Conservation (phyloP, 805 yeast genomes). For the Yarrowia osloensis region DNA sequence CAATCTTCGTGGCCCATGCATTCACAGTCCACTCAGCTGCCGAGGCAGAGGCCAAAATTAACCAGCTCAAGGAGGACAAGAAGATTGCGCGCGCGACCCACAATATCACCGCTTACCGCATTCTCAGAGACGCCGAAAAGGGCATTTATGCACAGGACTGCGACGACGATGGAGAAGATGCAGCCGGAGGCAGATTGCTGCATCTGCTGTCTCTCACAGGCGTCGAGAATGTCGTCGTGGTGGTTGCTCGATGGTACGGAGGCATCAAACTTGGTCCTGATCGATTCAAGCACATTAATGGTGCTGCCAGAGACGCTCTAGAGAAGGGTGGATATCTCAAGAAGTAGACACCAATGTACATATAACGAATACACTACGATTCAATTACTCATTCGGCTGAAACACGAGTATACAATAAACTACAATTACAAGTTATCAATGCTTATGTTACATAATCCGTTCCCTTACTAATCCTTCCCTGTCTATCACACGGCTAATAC, state of each 20-base stretch:
- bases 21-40: constrained; percentile 61
- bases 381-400: too few relatives aligned
- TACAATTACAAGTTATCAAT: too few relatives aligned
- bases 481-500: not conserved
- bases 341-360: not conserved
- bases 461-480: too few relatives aligned
- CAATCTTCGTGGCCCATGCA: constrained; percentile 81
- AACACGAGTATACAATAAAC: too few relatives aligned
- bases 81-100: constrained; percentile 71
- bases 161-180: constrained; percentile 97
- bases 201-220: constrained; percentile 65
- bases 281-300: constrained; percentile 84
- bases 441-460: not conserved
- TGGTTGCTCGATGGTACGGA: constrained; percentile 90
- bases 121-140: constrained; percentile 47
- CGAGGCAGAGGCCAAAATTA: constrained; percentile 61
- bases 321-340: constrained; percentile 52
- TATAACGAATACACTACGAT: too few relatives aligned
- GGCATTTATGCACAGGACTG: constrained; percentile 75
- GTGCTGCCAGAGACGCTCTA: constrained; percentile 84
- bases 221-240: constrained; percentile 80
- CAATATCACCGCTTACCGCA: constrained; percentile 86
- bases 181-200: constrained; percentile 86
- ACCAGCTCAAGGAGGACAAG: constrained; percentile 59
- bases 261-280: constrained; percentile 92